Conservation (phyloP, 805 yeast genomes). For the Nakazawaea peltata region DNA sequence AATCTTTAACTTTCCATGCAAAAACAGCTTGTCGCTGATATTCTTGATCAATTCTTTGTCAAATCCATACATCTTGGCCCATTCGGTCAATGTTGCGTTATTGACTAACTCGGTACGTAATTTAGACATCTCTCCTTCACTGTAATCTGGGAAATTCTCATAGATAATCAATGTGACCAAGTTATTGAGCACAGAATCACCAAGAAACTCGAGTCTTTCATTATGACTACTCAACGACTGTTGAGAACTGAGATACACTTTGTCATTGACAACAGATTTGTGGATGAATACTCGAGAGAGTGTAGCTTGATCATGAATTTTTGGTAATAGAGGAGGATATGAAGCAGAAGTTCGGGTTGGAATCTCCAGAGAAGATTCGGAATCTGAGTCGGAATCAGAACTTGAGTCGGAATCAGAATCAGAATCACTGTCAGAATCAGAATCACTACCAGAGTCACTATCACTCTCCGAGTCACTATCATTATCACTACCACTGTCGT, state of each 20-base stretch:
- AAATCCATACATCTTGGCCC: conserved; percentile 63
- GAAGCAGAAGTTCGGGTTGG: too few relatives aligned
- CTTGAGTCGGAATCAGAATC: conserved; percentile 13
- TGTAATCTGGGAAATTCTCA: conserved; percentile 54
- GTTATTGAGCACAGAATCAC: conserved; percentile 77
- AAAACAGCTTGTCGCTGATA: conserved; percentile 35
- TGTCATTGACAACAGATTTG: conserved; percentile 59
- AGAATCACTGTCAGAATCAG: background rate
- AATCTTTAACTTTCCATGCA: conserved; percentile 55
- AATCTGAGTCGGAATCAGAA: too few relatives aligned
- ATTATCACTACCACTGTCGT: conserved; percentile 11
- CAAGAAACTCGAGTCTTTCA: conserved; percentile 84
- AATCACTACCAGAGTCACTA: conserved; percentile 13
- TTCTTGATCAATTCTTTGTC: conserved; percentile 46
- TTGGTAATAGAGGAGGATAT: conserved; percentile 68
- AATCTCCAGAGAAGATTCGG: too few relatives aligned
- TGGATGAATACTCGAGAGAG: conserved; percentile 74
- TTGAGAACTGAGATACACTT: conserved; percentile 42
- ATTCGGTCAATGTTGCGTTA: conserved; percentile 62
- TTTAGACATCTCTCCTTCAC: conserved; percentile 76
- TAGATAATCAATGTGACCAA: conserved; percentile 65
- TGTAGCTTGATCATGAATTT: conserved; percentile 49
- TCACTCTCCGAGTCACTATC: conserved; percentile 1
- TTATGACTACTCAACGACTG: conserved; percentile 63
- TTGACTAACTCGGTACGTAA: conserved; percentile 65